Base-by-base conservation (phyloP, 768 basidiomycete genomes). In the Wakefieldia striispora region DNA sequence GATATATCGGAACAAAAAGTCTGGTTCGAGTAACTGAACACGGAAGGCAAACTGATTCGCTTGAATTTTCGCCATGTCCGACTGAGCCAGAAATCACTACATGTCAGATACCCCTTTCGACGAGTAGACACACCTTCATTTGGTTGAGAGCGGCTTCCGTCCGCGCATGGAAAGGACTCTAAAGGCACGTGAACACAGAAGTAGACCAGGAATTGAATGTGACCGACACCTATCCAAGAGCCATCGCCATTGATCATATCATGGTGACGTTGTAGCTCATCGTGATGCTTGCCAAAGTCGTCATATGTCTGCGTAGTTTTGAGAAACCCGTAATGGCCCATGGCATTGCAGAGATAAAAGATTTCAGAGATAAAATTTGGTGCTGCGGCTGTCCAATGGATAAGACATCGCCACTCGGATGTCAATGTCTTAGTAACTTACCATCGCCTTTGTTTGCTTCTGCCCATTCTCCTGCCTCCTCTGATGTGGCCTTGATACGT, bases 351-450 rank as follows among this genome's bases (percentile, higher is more conserved):
- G 38, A 97, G 77, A 72, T 90, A 97, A 74, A 97, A 98, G 17
- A 97, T 82, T 38, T 97, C 86, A 6, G 95, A 92, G 54, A 97
- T 92, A 69, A 99, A 99, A 65, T 97, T 97, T 3, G 89, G 84
- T 6, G 84, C 64, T 3, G 81, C 64, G n/a, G 78, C 83, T 83
- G 59, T 59, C 39, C 37, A 40, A 17, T n/a, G 42, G 6, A 33
- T 56, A 29, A 45, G 42, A 26, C 10, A 13, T 31, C 34, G 12
- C 6, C 10, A 5, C 3, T 43, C 23, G 4, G 23, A 20, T 8
- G 11, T 17, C 1, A 19, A 29, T 4, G 45, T 17, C n/a, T 7
- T 5, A 34, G 20, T 6, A 23, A 35, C 64, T 40, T 52, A 83
- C 84, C 80, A 43, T 66, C 67, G 37, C 74, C 70, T 61, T 53